A percentile compares a stretch with the other conserved stretches of the same genome.
Conservation (phyloP, 176 grass and related monocot genomes). For the Triticum urartu region DNA sequence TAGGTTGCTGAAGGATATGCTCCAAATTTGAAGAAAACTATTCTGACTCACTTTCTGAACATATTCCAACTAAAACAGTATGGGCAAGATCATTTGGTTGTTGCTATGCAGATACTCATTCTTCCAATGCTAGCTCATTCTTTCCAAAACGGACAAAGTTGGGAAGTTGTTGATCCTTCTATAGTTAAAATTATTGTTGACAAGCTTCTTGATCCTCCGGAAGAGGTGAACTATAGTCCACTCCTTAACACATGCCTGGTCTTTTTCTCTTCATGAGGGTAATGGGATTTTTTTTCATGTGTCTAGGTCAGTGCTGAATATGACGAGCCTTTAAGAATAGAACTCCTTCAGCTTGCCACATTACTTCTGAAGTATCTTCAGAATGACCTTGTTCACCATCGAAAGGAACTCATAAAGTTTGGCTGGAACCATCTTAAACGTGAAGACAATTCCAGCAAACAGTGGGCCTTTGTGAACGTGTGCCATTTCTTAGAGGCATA, state of each 20-base stretch:
- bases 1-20: constrained; percentile 97
- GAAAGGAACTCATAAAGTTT: constrained; percentile 98
- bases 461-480: constrained; percentile 99
- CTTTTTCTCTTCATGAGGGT: not conserved
- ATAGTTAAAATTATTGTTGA: constrained; percentile 97
- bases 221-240: constrained; percentile 61
- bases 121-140: constrained; percentile 98
- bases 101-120: constrained; percentile 98
- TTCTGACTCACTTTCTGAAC: constrained; percentile 86
- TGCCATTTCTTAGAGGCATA: constrained; percentile 99
- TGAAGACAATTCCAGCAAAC: constrained; percentile 99
- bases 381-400: constrained; percentile 87
- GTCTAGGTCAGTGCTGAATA: constrained; percentile 93
- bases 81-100: constrained; percentile 96
- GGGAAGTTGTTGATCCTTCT: constrained; percentile 91
- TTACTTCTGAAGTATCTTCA: constrained; percentile 98
- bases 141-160: constrained; percentile 95
- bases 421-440: constrained; percentile 99
- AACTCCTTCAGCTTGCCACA: constrained; percentile 96
- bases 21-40: constrained; percentile 84
- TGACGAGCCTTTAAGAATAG: constrained; percentile 94
- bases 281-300: constrained; percentile 26
- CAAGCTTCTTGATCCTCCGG: constrained; percentile 96
- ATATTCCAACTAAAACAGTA: constrained; percentile 95
- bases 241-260: not conserved